Percentiles rank a stretch among this genome's conserved stretches.
Conservation (phyloP, 2,329 filamentous ascomycete species). For the Aureobasidium vineae region DNA sequence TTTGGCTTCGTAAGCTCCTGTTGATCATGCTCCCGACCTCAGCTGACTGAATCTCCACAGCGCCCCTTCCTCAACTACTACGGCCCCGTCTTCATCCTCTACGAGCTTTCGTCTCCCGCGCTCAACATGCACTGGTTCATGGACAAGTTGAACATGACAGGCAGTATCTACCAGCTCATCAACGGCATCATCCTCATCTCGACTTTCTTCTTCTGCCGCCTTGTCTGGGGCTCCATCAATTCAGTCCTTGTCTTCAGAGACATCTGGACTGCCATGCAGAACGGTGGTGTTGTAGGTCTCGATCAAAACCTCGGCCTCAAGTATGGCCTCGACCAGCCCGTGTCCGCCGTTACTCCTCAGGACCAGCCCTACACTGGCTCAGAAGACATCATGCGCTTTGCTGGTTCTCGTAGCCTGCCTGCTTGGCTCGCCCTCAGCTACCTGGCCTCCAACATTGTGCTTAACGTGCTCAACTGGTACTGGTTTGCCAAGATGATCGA, state of each 20-base stretch:
- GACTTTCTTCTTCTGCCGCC: conserved; percentile 73
- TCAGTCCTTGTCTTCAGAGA: conserved; percentile 66
- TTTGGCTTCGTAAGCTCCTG: conserved; percentile 70
- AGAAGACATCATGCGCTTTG: conserved; percentile 51
- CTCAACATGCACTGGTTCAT: conserved; percentile 91
- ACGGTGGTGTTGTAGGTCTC: conserved; percentile 30
- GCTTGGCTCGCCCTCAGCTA: conserved; percentile 69
- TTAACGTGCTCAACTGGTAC: conserved; percentile 76
- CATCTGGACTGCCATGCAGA: conserved; percentile 54
- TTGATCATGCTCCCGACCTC: neutral
- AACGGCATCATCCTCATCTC: conserved; percentile 71
- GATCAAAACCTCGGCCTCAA: conserved; percentile 25
- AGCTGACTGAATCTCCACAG: conserved; percentile 47
- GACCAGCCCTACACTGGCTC: conserved; percentile 1
- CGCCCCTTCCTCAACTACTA: conserved; percentile 84
- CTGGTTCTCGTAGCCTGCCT: conserved; percentile 53
- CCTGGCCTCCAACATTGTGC: conserved; percentile 65
- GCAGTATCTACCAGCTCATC: conserved; percentile 68
- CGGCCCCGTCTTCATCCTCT: conserved; percentile 75
- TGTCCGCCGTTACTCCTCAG: conserved; percentile 17
- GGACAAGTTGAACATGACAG: conserved; percentile 80
- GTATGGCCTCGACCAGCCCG: conserved; percentile 12
- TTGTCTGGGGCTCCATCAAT: conserved; percentile 73
- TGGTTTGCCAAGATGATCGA: conserved; percentile 88
- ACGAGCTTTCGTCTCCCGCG: conserved; percentile 82